phyloP scores from a whole-genome alignment of 208 protist species.

The Acanthamoeba lenticulata region DNA sequence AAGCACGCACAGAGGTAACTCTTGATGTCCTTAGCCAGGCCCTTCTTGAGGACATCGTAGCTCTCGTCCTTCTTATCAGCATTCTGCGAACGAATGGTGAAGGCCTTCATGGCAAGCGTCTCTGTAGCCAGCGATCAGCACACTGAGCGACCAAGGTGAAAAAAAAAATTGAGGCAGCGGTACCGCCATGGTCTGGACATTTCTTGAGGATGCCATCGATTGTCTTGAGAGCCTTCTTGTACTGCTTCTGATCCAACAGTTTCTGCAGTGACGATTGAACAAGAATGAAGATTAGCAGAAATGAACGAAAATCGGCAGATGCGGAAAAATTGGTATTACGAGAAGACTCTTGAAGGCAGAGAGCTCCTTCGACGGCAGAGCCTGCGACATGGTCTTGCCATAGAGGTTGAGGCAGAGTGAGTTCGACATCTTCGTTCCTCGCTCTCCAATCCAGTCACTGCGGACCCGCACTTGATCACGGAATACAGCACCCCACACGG shows the following conservation, averaged over 20 bases:
- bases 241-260: slow-evolving; percentile 43
- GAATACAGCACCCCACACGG: too few species aligned
- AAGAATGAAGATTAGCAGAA: neutral
- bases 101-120: slow-evolving; percentile 51
- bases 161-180: neutral
- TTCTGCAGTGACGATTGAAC: slow-evolving; percentile 5
- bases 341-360: neutral
- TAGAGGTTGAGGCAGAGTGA: neutral
- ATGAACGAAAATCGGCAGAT: neutral
- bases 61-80: slow-evolving; percentile 54
- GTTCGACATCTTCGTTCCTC: slow-evolving; percentile 33
- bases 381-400: slow-evolving; percentile 58
- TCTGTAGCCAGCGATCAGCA: neutral
- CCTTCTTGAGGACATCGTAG: slow-evolving; percentile 32
- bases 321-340: neutral
- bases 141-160: neutral
- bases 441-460: too few species aligned
- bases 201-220: slow-evolving; percentile 59
- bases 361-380: slow-evolving; percentile 47
- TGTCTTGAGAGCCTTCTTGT: slow-evolving; percentile 50
- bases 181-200: slow-evolving; percentile 14
- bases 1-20: slow-evolving; percentile 5
- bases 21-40: neutral
- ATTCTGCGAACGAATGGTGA: slow-evolving; percentile 23
- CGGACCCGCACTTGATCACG: too few species aligned